phyloP scores from a whole-genome alignment of 163 green algal species.

The Volvox carteri region DNA sequence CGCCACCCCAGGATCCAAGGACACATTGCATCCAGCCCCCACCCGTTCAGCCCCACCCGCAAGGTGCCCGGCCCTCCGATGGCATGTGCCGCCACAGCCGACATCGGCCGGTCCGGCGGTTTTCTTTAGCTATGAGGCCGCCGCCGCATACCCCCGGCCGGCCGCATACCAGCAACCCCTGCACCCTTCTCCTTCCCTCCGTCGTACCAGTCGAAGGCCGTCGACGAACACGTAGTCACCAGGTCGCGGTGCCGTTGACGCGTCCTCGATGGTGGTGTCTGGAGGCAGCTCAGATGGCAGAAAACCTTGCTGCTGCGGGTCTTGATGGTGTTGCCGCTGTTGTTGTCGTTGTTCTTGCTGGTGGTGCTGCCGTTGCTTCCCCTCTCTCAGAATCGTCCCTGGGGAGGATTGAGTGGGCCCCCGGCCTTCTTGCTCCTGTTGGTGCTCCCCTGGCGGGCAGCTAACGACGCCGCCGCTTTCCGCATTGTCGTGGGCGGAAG shows the following conservation, averaged over 20 bases:
- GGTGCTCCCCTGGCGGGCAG: too few species aligned
- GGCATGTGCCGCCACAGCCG: too few species aligned
- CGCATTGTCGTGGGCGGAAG: neutral
- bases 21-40: too few species aligned
- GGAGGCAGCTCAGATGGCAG: conserved; percentile 12
- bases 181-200: too few species aligned
- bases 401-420: neutral
- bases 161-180: too few species aligned
- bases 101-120: too few species aligned
- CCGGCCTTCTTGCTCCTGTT: neutral
- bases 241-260: conserved; percentile 5
- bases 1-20: too few species aligned
- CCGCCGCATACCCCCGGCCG: too few species aligned
- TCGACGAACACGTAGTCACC: conserved; percentile 70
- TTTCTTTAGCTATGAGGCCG: too few species aligned
- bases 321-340: neutral
- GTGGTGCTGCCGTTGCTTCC: neutral
- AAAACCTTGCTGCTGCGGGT: neutral
- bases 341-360: neutral
- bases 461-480: neutral
- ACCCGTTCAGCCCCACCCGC: too few species aligned
- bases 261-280: conserved; percentile 37
- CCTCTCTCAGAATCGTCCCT: neutral
- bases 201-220: conserved; percentile 72
- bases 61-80: too few species aligned